Conservation (phyloP, 768 basidiomycete species). For the Sistotremastrum niveocremeum region DNA sequence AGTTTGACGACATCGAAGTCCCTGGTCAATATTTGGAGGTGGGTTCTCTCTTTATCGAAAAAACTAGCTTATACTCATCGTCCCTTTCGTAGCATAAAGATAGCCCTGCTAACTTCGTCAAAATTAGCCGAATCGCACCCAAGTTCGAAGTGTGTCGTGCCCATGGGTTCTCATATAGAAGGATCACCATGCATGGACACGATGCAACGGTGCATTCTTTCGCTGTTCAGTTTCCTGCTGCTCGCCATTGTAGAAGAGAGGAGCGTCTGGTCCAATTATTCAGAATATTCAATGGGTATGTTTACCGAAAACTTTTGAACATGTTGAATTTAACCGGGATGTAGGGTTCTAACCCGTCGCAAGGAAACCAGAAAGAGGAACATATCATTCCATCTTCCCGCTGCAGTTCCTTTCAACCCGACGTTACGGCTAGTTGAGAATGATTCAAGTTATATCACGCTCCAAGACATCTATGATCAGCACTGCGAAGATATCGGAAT, state of each 20-base stretch:
- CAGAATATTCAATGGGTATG: constrained; percentile 87
- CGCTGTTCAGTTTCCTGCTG: constrained; percentile 78
- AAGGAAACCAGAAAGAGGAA: constrained; percentile 91
- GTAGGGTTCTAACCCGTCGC: constrained; percentile 68
- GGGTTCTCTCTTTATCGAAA: constrained; percentile 8
- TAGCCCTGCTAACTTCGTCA: constrained; percentile 78
- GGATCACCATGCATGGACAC: constrained; percentile 80
- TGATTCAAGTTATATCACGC: constrained; percentile 78
- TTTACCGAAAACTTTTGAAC: not conserved
- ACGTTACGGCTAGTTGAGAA: constrained; percentile 77
- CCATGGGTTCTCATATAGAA: constrained; percentile 76
- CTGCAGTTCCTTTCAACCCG: constrained; percentile 73
- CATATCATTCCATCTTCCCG: constrained; percentile 82
- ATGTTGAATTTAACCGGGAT: not conserved
- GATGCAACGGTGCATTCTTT: constrained; percentile 87
- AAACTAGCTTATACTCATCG: constrained; percentile 3
- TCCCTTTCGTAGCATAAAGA: constrained; percentile 67
- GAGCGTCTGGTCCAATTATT: constrained; percentile 86
- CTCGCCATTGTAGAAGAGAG: constrained; percentile 78
- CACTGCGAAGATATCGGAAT: constrained; percentile 67
- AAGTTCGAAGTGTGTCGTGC: constrained; percentile 85
- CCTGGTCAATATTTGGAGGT: constrained; percentile 99
- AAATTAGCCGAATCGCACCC: constrained; percentile 81
- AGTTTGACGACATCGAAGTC: constrained; percentile 95
- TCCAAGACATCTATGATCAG: constrained; percentile 91